A percentile compares a stretch with the other conserved stretches of the same genome.
Evolutionary conservation across 805 yeast genomes (phyloP).

Genomic region (Lachancea waltii): DNA sequence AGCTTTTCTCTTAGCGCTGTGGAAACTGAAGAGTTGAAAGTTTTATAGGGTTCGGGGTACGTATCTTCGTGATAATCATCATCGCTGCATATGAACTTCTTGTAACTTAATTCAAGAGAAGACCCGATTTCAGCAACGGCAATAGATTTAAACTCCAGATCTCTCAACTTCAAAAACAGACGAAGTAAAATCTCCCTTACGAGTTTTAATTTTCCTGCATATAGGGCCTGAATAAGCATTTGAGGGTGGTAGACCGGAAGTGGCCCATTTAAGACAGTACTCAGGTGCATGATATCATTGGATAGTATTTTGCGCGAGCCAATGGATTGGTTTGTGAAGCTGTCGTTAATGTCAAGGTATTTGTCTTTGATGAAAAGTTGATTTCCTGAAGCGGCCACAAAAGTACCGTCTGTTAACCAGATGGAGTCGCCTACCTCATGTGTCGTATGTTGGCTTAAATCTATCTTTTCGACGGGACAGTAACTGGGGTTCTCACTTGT

Average conservation of each 20-base stretch:
- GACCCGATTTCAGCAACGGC: slow-evolving; percentile 29
- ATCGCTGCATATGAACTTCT: slow-evolving; percentile 22
- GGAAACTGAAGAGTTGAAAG: slow-evolving; percentile 40
- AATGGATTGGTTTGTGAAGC: slow-evolving; percentile 45
- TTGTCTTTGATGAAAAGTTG: slow-evolving; percentile 81
- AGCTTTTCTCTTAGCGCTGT: slow-evolving; percentile 51
- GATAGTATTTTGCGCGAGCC: slow-evolving; percentile 53
- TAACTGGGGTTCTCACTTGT: slow-evolving; percentile 75
- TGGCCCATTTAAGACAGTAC: slow-evolving; percentile 79
- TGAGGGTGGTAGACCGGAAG: slow-evolving; percentile 90
- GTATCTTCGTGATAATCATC: slow-evolving; percentile 23
- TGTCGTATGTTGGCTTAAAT: slow-evolving; percentile 62
- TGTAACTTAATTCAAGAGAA: slow-evolving; percentile 25
- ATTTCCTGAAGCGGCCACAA: slow-evolving; percentile 84
- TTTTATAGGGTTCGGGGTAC: slow-evolving; percentile 36
- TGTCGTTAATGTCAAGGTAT: slow-evolving; percentile 48
- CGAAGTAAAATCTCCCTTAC: slow-evolving; percentile 52
- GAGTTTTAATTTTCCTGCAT: slow-evolving; percentile 49
- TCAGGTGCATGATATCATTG: slow-evolving; percentile 57
- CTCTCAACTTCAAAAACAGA: slow-evolving; percentile 49
- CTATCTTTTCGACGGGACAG: slow-evolving; percentile 66
- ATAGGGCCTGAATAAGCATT: slow-evolving; percentile 65
- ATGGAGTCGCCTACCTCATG: slow-evolving; percentile 84
- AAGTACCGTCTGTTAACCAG: slow-evolving; percentile 74
- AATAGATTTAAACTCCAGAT: slow-evolving; percentile 40